Evolutionary conservation across 2,329 filamentous ascomycete genomes (phyloP).

Genomic region (Cladosporium sp.): DNA sequence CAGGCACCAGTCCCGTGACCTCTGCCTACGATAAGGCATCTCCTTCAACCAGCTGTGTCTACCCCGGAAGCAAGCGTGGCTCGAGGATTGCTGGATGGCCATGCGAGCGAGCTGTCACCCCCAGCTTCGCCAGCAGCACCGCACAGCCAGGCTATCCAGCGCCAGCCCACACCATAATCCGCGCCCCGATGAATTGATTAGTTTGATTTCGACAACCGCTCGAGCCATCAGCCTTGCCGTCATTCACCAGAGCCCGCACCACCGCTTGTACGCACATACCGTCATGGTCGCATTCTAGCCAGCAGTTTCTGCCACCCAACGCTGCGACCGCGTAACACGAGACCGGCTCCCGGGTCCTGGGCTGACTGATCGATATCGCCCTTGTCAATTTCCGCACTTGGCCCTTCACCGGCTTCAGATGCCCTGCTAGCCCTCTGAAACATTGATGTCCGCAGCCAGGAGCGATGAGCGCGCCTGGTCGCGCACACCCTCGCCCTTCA

Average conservation of each 20-base stretch:
- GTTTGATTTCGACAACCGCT: neutral
- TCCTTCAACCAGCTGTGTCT: too few relatives aligned
- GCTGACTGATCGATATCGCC: neutral
- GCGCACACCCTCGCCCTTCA: conserved; percentile 25
- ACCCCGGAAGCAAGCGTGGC: too few relatives aligned
- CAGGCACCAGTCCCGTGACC: too few relatives aligned
- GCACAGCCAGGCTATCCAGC: too few relatives aligned
- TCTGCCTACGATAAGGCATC: too few relatives aligned
- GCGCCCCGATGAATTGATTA: neutral
- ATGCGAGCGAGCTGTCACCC: neutral
- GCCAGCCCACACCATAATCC: neutral
- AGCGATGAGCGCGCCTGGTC: conserved; percentile 13
- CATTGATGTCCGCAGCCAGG: conserved; percentile 7
- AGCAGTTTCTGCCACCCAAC: neutral
- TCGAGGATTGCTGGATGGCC: too few relatives aligned
- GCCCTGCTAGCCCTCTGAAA: conserved; percentile 1
- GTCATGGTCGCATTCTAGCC: conserved; percentile 5
- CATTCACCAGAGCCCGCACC: neutral
- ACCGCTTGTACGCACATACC: neutral
- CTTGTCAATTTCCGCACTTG: neutral
- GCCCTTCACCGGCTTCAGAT: conserved; percentile 7
- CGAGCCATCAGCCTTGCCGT: neutral
- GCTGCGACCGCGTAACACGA: neutral
- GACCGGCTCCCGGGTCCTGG: neutral
- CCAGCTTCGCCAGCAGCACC: neutral